Evolutionary conservation across 805 yeast species (phyloP).

Genomic region (Danielia oregonensis): DNA sequence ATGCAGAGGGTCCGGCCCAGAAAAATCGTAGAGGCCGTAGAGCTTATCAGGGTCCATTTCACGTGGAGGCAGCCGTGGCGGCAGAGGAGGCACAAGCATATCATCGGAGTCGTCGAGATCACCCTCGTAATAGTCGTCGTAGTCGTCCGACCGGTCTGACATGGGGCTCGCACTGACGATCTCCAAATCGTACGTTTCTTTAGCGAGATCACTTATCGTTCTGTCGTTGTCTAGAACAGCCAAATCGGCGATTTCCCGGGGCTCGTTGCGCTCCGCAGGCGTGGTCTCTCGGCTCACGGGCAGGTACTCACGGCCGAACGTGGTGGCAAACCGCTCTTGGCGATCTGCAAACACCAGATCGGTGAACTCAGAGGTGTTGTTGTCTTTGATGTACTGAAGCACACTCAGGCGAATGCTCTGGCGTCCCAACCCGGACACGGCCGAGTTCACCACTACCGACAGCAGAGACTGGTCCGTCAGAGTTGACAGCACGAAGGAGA

Average conservation of each 20-base stretch:
- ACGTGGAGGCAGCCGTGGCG: slow-evolving; percentile 75
- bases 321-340: slow-evolving; percentile 29
- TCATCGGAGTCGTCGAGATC: slow-evolving; percentile 30
- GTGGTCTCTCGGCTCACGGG: slow-evolving; percentile 23
- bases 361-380: slow-evolving; percentile 25
- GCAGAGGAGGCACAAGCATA: slow-evolving; percentile 49
- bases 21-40: slow-evolving; percentile 83
- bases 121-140: slow-evolving; percentile 9
- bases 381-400: slow-evolving; percentile 29
- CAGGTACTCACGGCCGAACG: slow-evolving; percentile 24
- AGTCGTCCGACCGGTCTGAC: slow-evolving; percentile 5
- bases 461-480: slow-evolving; percentile 21
- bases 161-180: not conserved
- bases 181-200: not conserved
- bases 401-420: slow-evolving; percentile 31
- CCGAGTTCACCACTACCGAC: slow-evolving; percentile 18
- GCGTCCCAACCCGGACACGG: slow-evolving; percentile 21
- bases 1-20: slow-evolving; percentile 92
- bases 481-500: slow-evolving; percentile 25
- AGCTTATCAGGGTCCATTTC: slow-evolving; percentile 80
- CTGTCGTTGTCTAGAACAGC: not conserved
- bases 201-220: too few species aligned
- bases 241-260: slow-evolving; percentile 3
- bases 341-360: slow-evolving; percentile 37
- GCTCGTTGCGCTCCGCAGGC: slow-evolving; percentile 6